A percentile compares a stretch with the other conserved stretches of the same genome.
These are phyloP conservation scores for Irpex sp. DNA, from an alignment of 1,284 basidiomycete genomes.

Conservation along the genomic window DNA sequence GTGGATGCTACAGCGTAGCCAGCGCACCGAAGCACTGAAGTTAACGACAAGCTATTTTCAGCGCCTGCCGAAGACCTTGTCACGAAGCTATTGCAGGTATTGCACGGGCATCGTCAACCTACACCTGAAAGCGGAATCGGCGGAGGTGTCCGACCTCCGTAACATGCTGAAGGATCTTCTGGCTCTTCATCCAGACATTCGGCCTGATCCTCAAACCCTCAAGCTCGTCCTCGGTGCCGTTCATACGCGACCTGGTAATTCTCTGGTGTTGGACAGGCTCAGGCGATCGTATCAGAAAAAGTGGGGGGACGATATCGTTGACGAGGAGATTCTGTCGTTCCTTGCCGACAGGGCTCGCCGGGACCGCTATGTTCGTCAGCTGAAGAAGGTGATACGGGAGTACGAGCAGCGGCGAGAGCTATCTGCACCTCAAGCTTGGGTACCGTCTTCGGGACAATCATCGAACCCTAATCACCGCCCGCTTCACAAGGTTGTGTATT, in stretches of 20 bases:
- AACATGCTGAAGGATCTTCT: conserved; percentile 39
- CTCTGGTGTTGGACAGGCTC: conserved; percentile 43
- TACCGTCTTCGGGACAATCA: neutral
- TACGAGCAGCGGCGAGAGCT: conserved; percentile 14
- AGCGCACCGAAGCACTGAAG: conserved; percentile 22
- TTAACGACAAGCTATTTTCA: conserved; percentile 25
- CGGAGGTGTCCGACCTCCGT: conserved; percentile 17
- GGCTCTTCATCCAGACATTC: conserved; percentile 41
- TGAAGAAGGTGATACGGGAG: conserved; percentile 31
- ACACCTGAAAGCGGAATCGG: conserved; percentile 21
- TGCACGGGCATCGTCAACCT: conserved; percentile 32
- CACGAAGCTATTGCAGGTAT: conserved; percentile 8
- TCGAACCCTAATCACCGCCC: neutral
- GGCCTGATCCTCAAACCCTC: conserved; percentile 60
- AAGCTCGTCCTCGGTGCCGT: conserved; percentile 55
- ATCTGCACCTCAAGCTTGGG: conserved; percentile 3
- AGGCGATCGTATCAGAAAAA: conserved; percentile 37
- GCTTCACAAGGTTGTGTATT: neutral
- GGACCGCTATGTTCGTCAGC: conserved; percentile 54
- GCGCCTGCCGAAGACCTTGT: conserved; percentile 18
- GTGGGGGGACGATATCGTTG: conserved; percentile 54
- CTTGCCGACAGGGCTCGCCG: conserved; percentile 54
- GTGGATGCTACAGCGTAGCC: conserved; percentile 16
- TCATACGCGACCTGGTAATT: conserved; percentile 40
- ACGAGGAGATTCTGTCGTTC: conserved; percentile 55